Conservation (phyloP, 371 early-diverging fungal species). For the Mortierella sp. region DNA sequence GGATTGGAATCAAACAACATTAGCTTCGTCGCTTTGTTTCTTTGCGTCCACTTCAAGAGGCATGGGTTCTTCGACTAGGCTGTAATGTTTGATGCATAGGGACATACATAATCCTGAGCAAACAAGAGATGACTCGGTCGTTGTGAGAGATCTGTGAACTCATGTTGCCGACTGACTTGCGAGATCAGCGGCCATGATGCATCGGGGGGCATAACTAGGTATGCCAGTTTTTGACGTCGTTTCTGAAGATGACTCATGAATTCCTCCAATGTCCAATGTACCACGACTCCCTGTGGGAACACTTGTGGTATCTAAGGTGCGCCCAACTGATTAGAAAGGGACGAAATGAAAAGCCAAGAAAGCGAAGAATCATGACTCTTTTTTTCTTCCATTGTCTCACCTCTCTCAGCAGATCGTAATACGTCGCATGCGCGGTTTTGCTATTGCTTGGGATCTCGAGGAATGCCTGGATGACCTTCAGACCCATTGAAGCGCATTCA, state of each 20-base stretch:
- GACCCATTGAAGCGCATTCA: slow-evolving; percentile 51
- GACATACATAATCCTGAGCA: slow-evolving; percentile 33
- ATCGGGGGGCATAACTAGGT: slow-evolving; percentile 78
- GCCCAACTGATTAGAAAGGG: too few species aligned
- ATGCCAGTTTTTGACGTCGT: slow-evolving; percentile 65
- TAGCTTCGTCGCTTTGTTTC: neutral
- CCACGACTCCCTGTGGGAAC: slow-evolving; percentile 53
- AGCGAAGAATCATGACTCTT: too few species aligned
- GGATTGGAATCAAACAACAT: slow-evolving; percentile 1
- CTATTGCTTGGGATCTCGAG: slow-evolving; percentile 35
- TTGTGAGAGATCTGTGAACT: slow-evolving; percentile 76
- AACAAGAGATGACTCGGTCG: slow-evolving; percentile 70
- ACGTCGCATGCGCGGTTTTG: slow-evolving; percentile 45
- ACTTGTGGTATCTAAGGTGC: slow-evolving; percentile 44
- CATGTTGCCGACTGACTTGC: slow-evolving; percentile 78
- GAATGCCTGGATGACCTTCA: slow-evolving; percentile 47
- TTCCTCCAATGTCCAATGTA: slow-evolving; percentile 77
- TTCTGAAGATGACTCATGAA: slow-evolving; percentile 70
- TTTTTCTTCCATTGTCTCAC: slow-evolving; percentile 8
- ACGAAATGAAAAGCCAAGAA: too few species aligned
- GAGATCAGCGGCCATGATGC: slow-evolving; percentile 86
- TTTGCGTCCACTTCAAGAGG: too few species aligned
- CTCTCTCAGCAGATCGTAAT: slow-evolving; percentile 54
- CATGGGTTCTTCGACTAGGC: slow-evolving; percentile 39
- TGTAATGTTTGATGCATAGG: neutral